These are phyloP conservation scores for Sclerotinia nivalis DNA, from an alignment of 2,329 filamentous ascomycete species.

Conservation along the genomic window DNA sequence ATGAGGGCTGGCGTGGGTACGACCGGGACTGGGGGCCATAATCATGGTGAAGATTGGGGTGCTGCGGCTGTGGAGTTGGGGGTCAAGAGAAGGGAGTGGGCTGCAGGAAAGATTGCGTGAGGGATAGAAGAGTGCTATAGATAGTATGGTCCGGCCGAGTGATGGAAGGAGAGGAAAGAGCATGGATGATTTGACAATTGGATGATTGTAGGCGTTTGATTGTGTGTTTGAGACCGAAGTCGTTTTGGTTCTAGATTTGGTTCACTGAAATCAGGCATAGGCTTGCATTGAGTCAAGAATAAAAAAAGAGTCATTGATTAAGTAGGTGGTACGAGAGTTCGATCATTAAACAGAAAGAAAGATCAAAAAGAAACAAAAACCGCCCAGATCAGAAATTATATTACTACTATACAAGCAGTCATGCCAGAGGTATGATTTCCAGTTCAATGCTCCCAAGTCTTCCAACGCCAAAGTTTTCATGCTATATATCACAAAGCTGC, in stretches of 20 bases:
- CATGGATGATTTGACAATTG: conserved; percentile 11
- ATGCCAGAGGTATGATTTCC: conserved; percentile 23
- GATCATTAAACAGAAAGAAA: conserved; percentile 15
- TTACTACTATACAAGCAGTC: conserved; percentile 27
- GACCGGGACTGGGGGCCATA: conserved; percentile 66
- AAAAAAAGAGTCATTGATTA: not conserved
- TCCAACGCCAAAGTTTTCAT: conserved; percentile 26
- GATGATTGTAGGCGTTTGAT: conserved; percentile 10
- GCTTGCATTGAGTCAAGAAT: not conserved
- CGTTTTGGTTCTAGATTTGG: conserved; percentile 1
- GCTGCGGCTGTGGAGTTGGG: conserved; percentile 91
- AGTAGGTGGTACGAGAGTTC: not conserved
- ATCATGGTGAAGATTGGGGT: conserved; percentile 97
- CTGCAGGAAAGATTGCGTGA: conserved; percentile 44
- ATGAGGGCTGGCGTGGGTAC: conserved; percentile 71
- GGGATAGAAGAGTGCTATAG: not conserved
- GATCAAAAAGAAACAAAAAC: not conserved
- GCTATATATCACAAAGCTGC: conserved; percentile 24
- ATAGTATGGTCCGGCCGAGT: not conserved
- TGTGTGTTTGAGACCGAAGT: not conserved
- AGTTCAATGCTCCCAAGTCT: conserved; percentile 24
- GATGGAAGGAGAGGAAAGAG: not conserved
- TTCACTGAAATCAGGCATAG: not conserved
- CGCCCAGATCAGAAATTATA: conserved; percentile 25
- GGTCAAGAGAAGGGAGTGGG: conserved; percentile 82